Percentiles rank a stretch among this genome's conserved stretches.
Evolutionary conservation across 2,329 filamentous ascomycete species (phyloP).

Genomic region (Taxawa tesnikishii): DNA sequence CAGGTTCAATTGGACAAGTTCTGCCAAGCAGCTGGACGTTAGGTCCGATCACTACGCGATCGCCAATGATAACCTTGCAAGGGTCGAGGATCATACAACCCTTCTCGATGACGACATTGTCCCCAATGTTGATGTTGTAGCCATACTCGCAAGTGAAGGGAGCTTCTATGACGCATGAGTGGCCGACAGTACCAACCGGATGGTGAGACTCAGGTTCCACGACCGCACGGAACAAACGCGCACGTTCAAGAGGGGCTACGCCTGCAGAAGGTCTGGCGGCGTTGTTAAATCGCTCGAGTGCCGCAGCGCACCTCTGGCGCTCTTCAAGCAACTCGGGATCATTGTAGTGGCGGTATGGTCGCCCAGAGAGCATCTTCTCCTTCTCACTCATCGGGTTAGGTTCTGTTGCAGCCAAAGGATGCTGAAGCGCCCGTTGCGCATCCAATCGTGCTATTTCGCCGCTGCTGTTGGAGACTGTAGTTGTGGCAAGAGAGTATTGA

Average conservation of each 20-base stretch:
- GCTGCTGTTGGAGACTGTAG: no score
- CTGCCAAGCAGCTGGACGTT: slow-evolving; percentile 79
- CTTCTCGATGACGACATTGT: slow-evolving; percentile 70
- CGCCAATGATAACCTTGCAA: slow-evolving; percentile 70
- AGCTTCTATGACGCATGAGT: slow-evolving; percentile 65
- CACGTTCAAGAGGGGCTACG: slow-evolving; percentile 51
- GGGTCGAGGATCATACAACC: slow-evolving; percentile 81
- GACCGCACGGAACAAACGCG: slow-evolving; percentile 60
- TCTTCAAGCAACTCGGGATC: slow-evolving; percentile 62
- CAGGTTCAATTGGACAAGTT: slow-evolving; percentile 59
- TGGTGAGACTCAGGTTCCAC: slow-evolving; percentile 45
- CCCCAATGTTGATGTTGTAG: slow-evolving; percentile 82
- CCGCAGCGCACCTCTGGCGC: slow-evolving; percentile 70
- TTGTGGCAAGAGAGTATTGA: no score
- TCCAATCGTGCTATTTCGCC: no score
- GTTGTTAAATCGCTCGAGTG: slow-evolving; percentile 79
- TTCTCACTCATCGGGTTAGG: slow-evolving; percentile 55
- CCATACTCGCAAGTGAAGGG: slow-evolving; percentile 93
- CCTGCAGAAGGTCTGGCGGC: slow-evolving; percentile 63
- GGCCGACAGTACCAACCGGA: slow-evolving; percentile 55
- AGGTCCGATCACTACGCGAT: slow-evolving; percentile 57
- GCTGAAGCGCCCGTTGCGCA: no score
- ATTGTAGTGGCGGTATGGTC: slow-evolving; percentile 69
- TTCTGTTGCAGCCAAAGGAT: no score
- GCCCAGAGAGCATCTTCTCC: slow-evolving; percentile 76